phyloP scores from a whole-genome alignment of 2,329 filamentous ascomycete species.

The Epichloe typhina region DNA sequence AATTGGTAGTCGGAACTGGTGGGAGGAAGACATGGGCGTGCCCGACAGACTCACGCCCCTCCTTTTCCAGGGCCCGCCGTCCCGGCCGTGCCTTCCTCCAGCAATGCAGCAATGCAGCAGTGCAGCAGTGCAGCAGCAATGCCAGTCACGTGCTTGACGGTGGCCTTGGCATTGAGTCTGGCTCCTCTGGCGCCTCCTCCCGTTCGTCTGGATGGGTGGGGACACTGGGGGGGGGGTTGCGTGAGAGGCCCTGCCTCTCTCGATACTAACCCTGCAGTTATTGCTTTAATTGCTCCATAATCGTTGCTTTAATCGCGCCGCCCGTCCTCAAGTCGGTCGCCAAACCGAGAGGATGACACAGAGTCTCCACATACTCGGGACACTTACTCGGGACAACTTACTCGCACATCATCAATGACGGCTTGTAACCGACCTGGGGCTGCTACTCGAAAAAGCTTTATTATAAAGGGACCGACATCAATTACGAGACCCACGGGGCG shows the following conservation, averaged over 20 bases:
- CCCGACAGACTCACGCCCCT: constrained; percentile 3
- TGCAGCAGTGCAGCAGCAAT: too few relatives aligned
- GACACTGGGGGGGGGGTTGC: too few relatives aligned
- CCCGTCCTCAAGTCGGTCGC: not conserved
- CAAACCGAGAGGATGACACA: not conserved
- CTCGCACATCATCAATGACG: not conserved
- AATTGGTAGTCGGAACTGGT: constrained; percentile 11
- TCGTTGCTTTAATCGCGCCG: too few relatives aligned
- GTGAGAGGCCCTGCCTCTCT: too few relatives aligned
- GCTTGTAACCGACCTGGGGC: not conserved
- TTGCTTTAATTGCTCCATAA: too few relatives aligned
- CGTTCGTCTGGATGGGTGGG: too few relatives aligned
- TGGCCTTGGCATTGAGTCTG: too few relatives aligned
- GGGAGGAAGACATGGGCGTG: not conserved
- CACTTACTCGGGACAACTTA: not conserved
- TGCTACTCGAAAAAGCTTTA: not conserved
- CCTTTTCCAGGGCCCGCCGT: not conserved
- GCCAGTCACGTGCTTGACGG: too few relatives aligned
- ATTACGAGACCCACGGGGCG: constrained; percentile 2
- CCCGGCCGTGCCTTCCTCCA: not conserved
- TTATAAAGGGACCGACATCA: not conserved
- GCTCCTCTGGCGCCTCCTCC: too few relatives aligned
- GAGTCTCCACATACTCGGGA: not conserved
- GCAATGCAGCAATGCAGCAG: too few relatives aligned
- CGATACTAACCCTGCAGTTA: too few relatives aligned